These are phyloP conservation scores for Isabelozyma rhagii DNA, from an alignment of 805 yeast species.

Conservation along the genomic window DNA sequence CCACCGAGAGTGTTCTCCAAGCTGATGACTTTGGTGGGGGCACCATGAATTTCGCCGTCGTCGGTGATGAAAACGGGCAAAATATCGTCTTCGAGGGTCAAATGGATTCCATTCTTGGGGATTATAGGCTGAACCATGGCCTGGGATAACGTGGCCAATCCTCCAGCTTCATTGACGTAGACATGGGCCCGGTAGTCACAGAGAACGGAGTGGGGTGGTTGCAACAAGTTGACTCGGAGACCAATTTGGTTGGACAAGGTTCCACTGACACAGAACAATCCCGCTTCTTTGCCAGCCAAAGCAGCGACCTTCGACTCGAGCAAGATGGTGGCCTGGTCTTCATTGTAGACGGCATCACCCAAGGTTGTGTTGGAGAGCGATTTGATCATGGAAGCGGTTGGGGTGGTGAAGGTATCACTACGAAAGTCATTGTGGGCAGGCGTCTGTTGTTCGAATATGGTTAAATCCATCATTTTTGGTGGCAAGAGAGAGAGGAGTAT, in stretches of 20 bases:
- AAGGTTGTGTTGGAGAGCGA: slow-evolving; percentile 36
- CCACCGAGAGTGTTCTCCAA: slow-evolving; percentile 45
- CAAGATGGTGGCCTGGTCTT: slow-evolving; percentile 31
- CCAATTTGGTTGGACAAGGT: slow-evolving; percentile 42
- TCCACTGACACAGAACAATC: slow-evolving; percentile 40
- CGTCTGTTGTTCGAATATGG: slow-evolving; percentile 2
- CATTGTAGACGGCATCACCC: slow-evolving; percentile 44
- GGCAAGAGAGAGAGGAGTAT: not conserved
- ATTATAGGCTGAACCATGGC: slow-evolving; percentile 38
- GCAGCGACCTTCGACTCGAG: slow-evolving; percentile 32
- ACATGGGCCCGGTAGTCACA: slow-evolving; percentile 39
- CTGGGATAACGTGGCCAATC: slow-evolving; percentile 40
- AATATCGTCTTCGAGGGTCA: slow-evolving; percentile 38
- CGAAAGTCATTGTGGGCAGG: slow-evolving; percentile 40
- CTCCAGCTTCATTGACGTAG: slow-evolving; percentile 40
- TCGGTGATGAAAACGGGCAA: slow-evolving; percentile 36
- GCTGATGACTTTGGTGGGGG: slow-evolving; percentile 42
- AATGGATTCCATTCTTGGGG: slow-evolving; percentile 32
- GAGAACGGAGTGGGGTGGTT: slow-evolving; percentile 40
- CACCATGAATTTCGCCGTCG: slow-evolving; percentile 43
- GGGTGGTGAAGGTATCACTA: slow-evolving; percentile 86
- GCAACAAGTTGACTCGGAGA: slow-evolving; percentile 33
- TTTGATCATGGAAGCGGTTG: slow-evolving; percentile 65
- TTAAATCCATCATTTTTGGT: not conserved
- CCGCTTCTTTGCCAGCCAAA: slow-evolving; percentile 38